These are phyloP conservation scores for Lactarius akahatsu DNA, from an alignment of 768 basidiomycete genomes.

Conservation along the genomic window DNA sequence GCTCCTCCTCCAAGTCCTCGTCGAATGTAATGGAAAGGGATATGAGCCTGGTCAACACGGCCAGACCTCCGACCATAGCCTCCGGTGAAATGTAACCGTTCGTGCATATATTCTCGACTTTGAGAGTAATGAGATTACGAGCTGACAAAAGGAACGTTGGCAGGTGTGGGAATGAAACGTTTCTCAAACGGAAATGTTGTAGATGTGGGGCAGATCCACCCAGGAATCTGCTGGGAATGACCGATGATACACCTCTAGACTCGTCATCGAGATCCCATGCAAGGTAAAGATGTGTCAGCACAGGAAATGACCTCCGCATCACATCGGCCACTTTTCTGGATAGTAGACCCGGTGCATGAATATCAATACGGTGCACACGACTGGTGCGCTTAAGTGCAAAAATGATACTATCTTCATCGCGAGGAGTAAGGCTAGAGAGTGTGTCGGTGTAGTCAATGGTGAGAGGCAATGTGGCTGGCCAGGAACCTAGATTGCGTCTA, in stretches of 20 bases:
- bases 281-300: background rate
- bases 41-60: background rate
- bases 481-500: background rate
- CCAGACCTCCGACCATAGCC: background rate
- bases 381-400: background rate
- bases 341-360: background rate
- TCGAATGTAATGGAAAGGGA: background rate
- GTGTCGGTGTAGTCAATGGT: background rate
- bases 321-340: background rate
- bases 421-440: too few relatives aligned
- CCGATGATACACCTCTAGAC: too few relatives aligned
- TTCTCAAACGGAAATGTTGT: background rate
- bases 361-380: background rate
- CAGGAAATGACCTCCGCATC: background rate
- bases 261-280: background rate
- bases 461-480: background rate
- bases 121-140: background rate
- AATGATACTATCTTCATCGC: background rate
- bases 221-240: background rate
- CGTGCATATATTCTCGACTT: background rate
- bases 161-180: background rate
- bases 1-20: background rate
- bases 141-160: background rate
- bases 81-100: background rate
- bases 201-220: conserved; percentile 1